A percentile compares a stretch with the other conserved stretches of the same genome.
phyloP scores from a whole-genome alignment of 441 rosid species.

The Lepidium campestre region DNA sequence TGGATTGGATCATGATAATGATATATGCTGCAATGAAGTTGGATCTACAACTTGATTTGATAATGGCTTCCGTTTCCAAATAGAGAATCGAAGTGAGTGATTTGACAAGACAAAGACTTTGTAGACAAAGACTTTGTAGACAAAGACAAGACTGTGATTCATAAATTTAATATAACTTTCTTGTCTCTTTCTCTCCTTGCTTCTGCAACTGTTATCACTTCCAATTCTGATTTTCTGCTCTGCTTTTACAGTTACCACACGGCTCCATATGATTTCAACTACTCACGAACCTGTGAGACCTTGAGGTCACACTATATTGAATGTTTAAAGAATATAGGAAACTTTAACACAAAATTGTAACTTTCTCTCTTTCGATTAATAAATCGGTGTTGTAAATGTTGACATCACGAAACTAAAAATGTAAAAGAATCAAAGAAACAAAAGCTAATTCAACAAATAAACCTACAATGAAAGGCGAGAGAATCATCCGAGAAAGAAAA shows the following conservation, averaged over 20 bases:
- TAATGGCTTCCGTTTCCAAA: slow-evolving; percentile 22
- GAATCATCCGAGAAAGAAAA: neutral
- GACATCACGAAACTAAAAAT: slow-evolving; percentile 4
- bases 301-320: neutral
- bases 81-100: slow-evolving; percentile 21
- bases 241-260: slow-evolving; percentile 14
- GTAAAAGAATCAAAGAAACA: slow-evolving; percentile 17
- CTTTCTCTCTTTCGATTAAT: slow-evolving; percentile 8
- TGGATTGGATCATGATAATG: slow-evolving; percentile 10
- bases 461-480: neutral
- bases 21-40: slow-evolving; percentile 15
- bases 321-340: neutral
- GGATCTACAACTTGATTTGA: slow-evolving; percentile 19
- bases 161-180: neutral
- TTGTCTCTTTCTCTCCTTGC: slow-evolving; percentile 23
- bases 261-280: neutral
- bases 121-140: slow-evolving; percentile 14
- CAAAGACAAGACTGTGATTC: slow-evolving; percentile 24
- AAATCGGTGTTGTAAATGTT: slow-evolving; percentile 18
- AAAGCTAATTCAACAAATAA: slow-evolving; percentile 10
- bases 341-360: neutral
- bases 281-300: slow-evolving; percentile 3
- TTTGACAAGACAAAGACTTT: slow-evolving; percentile 17
- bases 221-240: slow-evolving; percentile 20
- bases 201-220: slow-evolving; percentile 24